Evolutionary conservation across 495 filamentous ascomycete species (phyloP), one percentile per base, ranked within the genome.

Genomic region (Arthonia radiata): DNA sequence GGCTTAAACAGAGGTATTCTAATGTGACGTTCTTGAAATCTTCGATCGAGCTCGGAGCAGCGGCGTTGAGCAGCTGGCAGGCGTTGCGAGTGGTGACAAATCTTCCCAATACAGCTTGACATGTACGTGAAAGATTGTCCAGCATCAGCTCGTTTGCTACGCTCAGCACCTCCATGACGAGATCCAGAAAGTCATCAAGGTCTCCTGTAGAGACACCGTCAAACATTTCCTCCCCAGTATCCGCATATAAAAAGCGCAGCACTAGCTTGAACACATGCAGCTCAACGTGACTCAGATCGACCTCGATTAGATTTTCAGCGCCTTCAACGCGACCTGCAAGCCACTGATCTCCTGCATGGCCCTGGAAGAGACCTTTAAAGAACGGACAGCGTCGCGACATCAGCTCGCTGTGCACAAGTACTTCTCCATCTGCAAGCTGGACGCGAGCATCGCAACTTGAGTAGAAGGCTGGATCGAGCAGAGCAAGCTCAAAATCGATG

Each of bases 71-170:
- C 8, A 94, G 50, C 24, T 70, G 63, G 23, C 76, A 73, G 26
- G 83, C 71, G 42, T 92, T 97, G 21, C 89, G 75, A 14, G 66
- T 73, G 29, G 65, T 82, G 10, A 89, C 78, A 47, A 82, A 91
- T 21, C 59, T 63, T n/a, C 86, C 86, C 32, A 94, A 61, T 23
- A 78, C 50, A 30, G 68, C 68, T 40, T 97, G 86, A 45, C 83
- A 94, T 9, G 83, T 66, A 42, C 90, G 78, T 8, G 72, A 77
- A 15, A 97, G 49, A 15, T 80, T 56, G 42, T 93, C 83, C 18
- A 97, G 61, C 81, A 97, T 91, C 32, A 97, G 55, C 38, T 94
- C 86, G 39, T 97, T 76, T 5, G 80, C 76, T 19, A 80, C 71
- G 29, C 66, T 71, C 60, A 91, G 70, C 17, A 94, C 77, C 32